Percentiles rank a stretch among this genome's conserved stretches.
Evolutionary conservation across 2,329 filamentous ascomycete species (phyloP).

Genomic region (Aureobasidium uvarum): DNA sequence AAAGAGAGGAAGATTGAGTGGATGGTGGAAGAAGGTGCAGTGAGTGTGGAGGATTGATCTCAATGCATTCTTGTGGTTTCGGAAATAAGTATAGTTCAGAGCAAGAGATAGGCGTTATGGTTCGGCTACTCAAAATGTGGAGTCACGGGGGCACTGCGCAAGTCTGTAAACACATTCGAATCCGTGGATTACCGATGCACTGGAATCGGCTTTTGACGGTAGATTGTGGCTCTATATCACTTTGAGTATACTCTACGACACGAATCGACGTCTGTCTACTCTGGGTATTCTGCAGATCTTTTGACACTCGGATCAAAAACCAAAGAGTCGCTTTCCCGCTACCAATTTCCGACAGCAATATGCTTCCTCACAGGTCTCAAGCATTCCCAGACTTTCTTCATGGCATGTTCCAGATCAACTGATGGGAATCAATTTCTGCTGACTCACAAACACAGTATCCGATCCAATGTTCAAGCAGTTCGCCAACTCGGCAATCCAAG

Average conservation of each 20-base stretch:
- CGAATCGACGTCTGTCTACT: neutral
- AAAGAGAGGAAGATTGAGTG: neutral
- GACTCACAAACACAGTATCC: neutral
- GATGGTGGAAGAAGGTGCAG: neutral
- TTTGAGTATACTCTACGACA: neutral
- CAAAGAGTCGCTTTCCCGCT: no score
- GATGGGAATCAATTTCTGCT: neutral
- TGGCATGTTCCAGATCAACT: neutral
- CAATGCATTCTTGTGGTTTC: neutral
- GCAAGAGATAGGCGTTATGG: no score
- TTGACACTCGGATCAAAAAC: no score
- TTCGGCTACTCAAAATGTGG: neutral
- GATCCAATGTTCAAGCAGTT: neutral
- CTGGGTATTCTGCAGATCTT: neutral
- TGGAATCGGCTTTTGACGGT: neutral
- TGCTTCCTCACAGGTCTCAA: neutral
- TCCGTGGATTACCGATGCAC: neutral
- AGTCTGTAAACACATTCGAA: neutral
- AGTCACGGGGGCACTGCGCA: neutral
- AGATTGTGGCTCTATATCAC: neutral
- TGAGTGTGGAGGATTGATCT: neutral
- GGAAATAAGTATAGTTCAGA: neutral
- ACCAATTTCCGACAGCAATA: neutral
- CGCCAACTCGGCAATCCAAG: neutral
- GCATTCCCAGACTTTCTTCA: neutral